phyloP scores from a whole-genome alignment of 23 red algal species.

The Chondrus crispus region DNA sequence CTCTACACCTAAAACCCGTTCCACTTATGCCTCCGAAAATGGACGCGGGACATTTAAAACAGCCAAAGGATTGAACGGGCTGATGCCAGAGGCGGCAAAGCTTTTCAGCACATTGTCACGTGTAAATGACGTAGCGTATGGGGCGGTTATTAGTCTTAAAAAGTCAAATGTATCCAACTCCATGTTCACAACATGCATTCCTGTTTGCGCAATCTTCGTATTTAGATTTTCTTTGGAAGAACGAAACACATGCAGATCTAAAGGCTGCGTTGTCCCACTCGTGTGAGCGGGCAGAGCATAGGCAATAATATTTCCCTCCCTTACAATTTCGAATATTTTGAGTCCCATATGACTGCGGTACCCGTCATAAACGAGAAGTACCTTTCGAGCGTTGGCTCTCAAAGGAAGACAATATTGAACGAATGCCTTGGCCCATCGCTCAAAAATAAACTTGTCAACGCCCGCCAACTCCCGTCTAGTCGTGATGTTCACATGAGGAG shows the following conservation, averaged over 20 bases:
- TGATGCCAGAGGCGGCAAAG: no score
- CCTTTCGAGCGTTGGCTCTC: background rate
- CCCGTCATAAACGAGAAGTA: conserved; percentile 8
- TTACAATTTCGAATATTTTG: background rate
- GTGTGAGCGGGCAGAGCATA: background rate
- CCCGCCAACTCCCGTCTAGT: background rate
- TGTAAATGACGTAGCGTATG: no score
- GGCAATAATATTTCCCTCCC: background rate
- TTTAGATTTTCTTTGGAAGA: background rate
- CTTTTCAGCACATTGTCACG: no score
- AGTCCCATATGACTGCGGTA: background rate
- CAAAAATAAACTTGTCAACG: background rate
- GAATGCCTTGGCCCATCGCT: background rate
- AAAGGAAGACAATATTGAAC: background rate
- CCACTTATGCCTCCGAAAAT: no score
- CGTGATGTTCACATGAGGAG: no score
- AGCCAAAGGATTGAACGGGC: no score
- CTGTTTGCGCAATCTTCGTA: no score
- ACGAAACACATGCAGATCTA: background rate
- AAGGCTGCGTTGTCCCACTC: background rate
- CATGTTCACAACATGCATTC: no score
- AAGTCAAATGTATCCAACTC: no score
- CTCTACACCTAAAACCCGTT: no score
- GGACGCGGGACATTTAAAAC: no score
- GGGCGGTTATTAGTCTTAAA: no score